These are phyloP conservation scores for Phytophthora niederhauseri DNA, from an alignment of 352 stramenopile genomes.

Conservation along the genomic window DNA sequence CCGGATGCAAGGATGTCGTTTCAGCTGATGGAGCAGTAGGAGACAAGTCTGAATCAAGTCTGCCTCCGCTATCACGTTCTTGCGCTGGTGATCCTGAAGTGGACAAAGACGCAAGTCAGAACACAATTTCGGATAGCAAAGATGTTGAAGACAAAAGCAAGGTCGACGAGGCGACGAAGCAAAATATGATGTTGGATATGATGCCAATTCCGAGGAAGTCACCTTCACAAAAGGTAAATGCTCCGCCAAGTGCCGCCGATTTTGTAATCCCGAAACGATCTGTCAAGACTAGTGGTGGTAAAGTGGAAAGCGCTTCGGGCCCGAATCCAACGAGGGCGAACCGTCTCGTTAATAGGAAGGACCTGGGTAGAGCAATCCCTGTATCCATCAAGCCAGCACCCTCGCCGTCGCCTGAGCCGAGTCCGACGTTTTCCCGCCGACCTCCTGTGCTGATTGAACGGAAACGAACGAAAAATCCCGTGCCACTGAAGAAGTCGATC, in stretches of 20 bases:
- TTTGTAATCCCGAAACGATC: constrained; percentile 42
- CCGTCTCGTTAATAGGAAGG: neutral
- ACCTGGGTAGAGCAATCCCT: neutral
- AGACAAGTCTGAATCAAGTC: neutral
- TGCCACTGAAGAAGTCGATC: constrained; percentile 36
- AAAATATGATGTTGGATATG: constrained; percentile 13
- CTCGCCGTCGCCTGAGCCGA: constrained; percentile 16
- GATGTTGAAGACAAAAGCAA: constrained; percentile 16
- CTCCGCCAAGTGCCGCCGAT: constrained; percentile 4
- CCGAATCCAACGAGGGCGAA: neutral
- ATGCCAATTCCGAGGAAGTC: constrained; percentile 29
- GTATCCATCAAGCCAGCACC: neutral
- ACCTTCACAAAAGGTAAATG: neutral
- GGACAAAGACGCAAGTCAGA: neutral
- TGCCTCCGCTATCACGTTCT: neutral
- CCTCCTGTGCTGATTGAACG: constrained; percentile 6
- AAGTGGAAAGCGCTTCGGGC: neutral
- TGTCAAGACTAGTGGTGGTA: constrained; percentile 9
- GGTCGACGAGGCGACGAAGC: neutral
- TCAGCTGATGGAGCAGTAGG: neutral
- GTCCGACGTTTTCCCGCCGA: constrained; percentile 6
- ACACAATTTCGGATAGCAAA: constrained; percentile 1
- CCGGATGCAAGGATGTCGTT: neutral
- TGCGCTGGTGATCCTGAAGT: neutral
- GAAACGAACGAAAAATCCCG: constrained; percentile 53